Conservation (phyloP, 2,329 filamentous ascomycete species). For the Diaporthe vaccinii region DNA sequence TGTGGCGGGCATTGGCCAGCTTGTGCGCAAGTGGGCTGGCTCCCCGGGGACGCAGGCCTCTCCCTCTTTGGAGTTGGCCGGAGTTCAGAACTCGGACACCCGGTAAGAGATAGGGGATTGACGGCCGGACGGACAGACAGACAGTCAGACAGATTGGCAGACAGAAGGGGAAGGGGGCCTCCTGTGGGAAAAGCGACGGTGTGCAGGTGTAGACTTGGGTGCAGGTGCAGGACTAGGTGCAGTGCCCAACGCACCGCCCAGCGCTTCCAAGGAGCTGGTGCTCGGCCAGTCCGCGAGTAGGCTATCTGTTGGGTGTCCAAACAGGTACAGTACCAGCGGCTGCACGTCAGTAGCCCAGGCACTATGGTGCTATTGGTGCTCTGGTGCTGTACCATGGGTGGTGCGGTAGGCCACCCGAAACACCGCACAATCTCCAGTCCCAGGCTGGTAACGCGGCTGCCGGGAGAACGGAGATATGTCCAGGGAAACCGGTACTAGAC, state of each 20-base stretch:
- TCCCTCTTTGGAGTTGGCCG: background rate
- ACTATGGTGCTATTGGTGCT: conserved; percentile 17
- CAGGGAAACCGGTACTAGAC: conserved; percentile 37
- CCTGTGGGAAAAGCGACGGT: conserved; percentile 29
- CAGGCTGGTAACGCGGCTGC: conserved; percentile 39
- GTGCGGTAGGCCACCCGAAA: conserved; percentile 32
- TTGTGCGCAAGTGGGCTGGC: conserved; percentile 10
- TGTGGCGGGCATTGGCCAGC: conserved; percentile 22
- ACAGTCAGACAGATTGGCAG: background rate
- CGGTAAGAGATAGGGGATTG: conserved; percentile 18
- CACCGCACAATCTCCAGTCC: conserved; percentile 27
- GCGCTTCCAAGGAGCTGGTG: conserved; percentile 35
- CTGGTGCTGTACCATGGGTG: conserved; percentile 22
- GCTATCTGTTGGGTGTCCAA: background rate
- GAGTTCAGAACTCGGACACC: conserved; percentile 30
- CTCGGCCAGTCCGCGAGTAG: conserved; percentile 33
- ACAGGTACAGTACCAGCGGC: conserved; percentile 12
- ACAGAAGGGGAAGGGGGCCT: background rate
- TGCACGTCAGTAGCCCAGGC: conserved; percentile 14
- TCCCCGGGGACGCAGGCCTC: conserved; percentile 4
- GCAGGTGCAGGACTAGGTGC: conserved; percentile 34
- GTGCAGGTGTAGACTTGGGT: conserved; percentile 25
- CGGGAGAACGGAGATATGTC: conserved; percentile 33
- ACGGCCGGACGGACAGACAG: conserved; percentile 9
- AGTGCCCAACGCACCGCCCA: conserved; percentile 33